phyloP scores from a whole-genome alignment of 495 filamentous ascomycete species.

The Neurospora africana region DNA sequence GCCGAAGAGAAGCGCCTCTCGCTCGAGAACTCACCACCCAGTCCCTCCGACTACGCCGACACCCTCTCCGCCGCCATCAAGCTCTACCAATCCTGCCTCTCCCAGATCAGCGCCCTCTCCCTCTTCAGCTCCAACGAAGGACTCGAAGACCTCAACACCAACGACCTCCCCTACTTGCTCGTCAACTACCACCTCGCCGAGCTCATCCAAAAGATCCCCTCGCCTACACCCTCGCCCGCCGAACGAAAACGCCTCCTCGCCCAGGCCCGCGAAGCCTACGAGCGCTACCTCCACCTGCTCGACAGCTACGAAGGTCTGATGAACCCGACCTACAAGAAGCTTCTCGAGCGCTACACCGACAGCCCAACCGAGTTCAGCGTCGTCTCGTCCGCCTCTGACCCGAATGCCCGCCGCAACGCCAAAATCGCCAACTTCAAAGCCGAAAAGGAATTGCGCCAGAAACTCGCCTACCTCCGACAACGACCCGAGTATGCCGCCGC shows the following conservation, averaged over 20 bases:
- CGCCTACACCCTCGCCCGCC: conserved; percentile 31
- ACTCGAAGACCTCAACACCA: conserved; percentile 76
- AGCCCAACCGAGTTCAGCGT: conserved; percentile 57
- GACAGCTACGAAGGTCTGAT: conserved; percentile 67
- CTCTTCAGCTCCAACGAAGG: conserved; percentile 87
- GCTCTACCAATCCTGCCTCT: conserved; percentile 61
- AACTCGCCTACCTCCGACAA: conserved; percentile 49
- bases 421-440: conserved; percentile 80
- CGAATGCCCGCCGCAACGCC: conserved; percentile 58
- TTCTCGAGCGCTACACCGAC: conserved; percentile 62
- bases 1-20: conserved; percentile 39
- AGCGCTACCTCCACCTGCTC: conserved; percentile 62
- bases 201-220: conserved; percentile 34
- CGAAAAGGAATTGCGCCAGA: conserved; percentile 78
- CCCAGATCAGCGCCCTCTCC: conserved; percentile 56
- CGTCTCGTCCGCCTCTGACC: conserved; percentile 52
- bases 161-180: conserved; percentile 61
- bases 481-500: conserved; percentile 32
- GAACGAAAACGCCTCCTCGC: conserved; percentile 56
- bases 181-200: conserved; percentile 24
- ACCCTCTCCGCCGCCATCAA: conserved; percentile 55
- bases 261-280: conserved; percentile 55
- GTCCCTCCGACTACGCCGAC: conserved; percentile 52
- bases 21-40: conserved; percentile 30
- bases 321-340: conserved; percentile 50